phyloP scores from a whole-genome alignment of 2,329 filamentous ascomycete species.

The Phialophora macrospora region DNA sequence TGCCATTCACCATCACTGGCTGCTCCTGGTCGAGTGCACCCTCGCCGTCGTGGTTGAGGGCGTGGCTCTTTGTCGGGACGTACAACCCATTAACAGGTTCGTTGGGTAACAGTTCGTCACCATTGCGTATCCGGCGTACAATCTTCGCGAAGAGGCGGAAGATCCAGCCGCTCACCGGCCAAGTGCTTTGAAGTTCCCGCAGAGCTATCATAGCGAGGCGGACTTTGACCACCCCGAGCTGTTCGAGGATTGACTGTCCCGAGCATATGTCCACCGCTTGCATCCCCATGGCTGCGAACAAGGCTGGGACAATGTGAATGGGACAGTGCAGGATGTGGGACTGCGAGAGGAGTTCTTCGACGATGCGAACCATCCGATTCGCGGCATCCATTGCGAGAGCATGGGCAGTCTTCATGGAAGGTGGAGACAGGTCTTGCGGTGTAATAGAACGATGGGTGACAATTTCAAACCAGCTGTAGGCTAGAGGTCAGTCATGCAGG shows the following conservation, averaged over 20 bases:
- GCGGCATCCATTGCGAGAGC: conserved; percentile 33
- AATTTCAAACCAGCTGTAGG: conserved; percentile 31
- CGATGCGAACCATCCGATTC: conserved; percentile 36
- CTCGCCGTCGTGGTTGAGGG: neutral
- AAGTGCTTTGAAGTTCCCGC: conserved; percentile 38
- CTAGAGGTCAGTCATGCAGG: conserved; percentile 7
- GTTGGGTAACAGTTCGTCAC: conserved; percentile 28
- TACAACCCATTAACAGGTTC: conserved; percentile 29
- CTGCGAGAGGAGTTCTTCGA: conserved; percentile 35
- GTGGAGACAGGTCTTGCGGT: conserved; percentile 30
- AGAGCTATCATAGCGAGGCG: conserved; percentile 40
- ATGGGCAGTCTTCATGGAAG: conserved; percentile 31
- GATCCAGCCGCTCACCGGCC: conserved; percentile 42
- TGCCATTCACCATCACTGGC: conserved; percentile 9
- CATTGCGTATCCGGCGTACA: conserved; percentile 29
- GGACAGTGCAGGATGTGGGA: conserved; percentile 32
- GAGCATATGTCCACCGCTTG: conserved; percentile 41
- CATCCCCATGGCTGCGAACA: conserved; percentile 40
- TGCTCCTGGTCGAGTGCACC: neutral
- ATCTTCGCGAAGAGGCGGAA: conserved; percentile 35
- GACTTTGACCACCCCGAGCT: conserved; percentile 40
- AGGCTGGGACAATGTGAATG: conserved; percentile 37
- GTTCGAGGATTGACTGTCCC: conserved; percentile 34
- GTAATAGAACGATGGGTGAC: conserved; percentile 32
- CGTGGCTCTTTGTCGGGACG: conserved; percentile 18